Conservation (phyloP, 2,329 filamentous ascomycete species). For the Xylariaceae sp. region DNA sequence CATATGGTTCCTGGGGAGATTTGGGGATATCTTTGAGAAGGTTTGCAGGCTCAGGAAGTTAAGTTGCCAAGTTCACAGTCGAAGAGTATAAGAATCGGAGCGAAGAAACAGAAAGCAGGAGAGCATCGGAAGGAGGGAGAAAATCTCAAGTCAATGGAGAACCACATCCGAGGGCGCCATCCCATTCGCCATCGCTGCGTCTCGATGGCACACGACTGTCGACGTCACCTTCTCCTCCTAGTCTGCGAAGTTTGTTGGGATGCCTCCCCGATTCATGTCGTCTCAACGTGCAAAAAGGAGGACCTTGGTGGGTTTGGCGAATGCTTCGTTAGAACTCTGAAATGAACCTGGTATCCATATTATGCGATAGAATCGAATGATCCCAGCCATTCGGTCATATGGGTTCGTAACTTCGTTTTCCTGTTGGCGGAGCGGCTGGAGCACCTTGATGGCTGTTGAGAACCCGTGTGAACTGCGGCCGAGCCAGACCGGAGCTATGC, state of each 20-base stretch:
- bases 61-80: too few relatives aligned
- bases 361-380: background rate
- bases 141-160: background rate
- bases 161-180: background rate
- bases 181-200: too few relatives aligned
- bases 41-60: too few relatives aligned
- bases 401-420: background rate
- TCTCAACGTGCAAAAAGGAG: background rate
- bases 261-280: background rate
- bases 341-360: background rate
- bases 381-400: background rate
- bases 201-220: background rate
- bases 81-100: too few relatives aligned
- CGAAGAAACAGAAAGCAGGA: background rate
- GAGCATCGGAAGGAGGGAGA: background rate
- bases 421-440: background rate
- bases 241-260: background rate
- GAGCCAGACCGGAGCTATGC: background rate
- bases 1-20: background rate
- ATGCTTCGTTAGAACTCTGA: background rate
- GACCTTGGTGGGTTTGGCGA: background rate
- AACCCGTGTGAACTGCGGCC: background rate
- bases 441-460: conserved; percentile 17
- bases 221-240: background rate
- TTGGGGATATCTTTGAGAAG: background rate